Conservation (phyloP, 768 basidiomycete species). For the Leccinum sublutescens region DNA sequence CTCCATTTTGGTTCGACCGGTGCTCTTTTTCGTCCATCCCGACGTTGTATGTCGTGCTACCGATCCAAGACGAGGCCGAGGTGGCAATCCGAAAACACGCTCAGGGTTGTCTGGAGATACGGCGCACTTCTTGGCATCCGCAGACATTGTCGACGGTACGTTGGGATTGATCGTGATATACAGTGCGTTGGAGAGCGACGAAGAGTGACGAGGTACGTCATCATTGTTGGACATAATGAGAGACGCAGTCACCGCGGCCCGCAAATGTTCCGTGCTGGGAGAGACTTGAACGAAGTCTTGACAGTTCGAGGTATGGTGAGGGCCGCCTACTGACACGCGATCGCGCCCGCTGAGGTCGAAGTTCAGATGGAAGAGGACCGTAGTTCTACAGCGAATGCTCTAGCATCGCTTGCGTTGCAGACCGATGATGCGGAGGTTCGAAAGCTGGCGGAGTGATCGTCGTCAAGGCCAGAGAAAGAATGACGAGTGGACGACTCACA, state of each 20-base stretch:
- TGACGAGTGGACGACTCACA: conserved; percentile 44
- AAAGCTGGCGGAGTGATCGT: conserved; percentile 48
- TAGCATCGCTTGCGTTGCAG: conserved; percentile 69
- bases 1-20: conserved; percentile 48
- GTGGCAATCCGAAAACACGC: conserved; percentile 21
- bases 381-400: conserved; percentile 71
- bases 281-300: conserved; percentile 43
- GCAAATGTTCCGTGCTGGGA: conserved; percentile 36
- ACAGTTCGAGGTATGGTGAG: conserved; percentile 60
- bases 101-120: conserved; percentile 30
- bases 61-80: conserved; percentile 54
- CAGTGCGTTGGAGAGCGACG: conserved; percentile 34
- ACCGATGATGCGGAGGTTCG: conserved; percentile 60
- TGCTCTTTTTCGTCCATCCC: conserved; percentile 65
- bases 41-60: conserved; percentile 54
- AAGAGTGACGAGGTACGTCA: conserved; percentile 10
- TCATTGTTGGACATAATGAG: conserved; percentile 23
- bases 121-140: conserved; percentile 36
- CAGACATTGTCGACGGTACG: conserved; percentile 24
- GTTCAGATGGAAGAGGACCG: conserved; percentile 70
- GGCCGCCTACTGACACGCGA: conserved; percentile 70
- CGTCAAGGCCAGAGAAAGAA: conserved; percentile 1
- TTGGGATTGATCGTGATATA: conserved; percentile 45
- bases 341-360: conserved; percentile 55
- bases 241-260: conserved; percentile 20